Percentiles rank a stretch among this genome's conserved stretches.
Conservation (phyloP, 1,284 basidiomycete species). For the Lentinus polychrous region DNA sequence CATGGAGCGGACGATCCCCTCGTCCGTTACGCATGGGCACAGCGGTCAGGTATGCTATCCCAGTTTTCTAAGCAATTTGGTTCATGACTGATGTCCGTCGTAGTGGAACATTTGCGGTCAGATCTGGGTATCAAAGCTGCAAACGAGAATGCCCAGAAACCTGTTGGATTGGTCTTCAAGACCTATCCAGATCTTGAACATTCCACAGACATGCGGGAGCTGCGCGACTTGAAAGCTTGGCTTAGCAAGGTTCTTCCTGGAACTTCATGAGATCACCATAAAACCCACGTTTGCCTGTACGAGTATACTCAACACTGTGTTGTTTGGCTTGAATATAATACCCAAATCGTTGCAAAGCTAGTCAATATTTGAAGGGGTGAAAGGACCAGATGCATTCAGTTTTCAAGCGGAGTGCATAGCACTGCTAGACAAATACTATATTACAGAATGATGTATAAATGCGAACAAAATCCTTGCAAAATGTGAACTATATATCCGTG, state of each 20-base stretch:
- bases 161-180: constrained; percentile 37
- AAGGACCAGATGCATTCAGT: too few species aligned
- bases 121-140: constrained; percentile 37
- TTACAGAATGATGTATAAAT: too few species aligned
- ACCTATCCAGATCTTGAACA: constrained; percentile 59
- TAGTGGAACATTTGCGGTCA: constrained; percentile 42
- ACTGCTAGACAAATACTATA: too few species aligned
- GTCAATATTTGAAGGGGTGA: too few species aligned
- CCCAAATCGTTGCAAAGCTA: too few species aligned
- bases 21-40: constrained; percentile 46
- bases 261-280: constrained; percentile 1
- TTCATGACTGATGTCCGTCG: background rate
- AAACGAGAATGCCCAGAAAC: constrained; percentile 9
- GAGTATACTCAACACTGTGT: too few species aligned
- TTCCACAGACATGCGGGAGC: constrained; percentile 52
- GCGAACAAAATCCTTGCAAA: too few species aligned
- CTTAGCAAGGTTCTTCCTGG: constrained; percentile 37
- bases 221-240: constrained; percentile 59
- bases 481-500: too few species aligned
- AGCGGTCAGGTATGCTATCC: constrained; percentile 31
- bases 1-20: constrained; percentile 78
- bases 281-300: background rate
- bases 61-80: background rate
- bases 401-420: too few species aligned
- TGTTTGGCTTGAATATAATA: too few species aligned